Conservation (phyloP, 2,329 filamentous ascomycete species). For the Aureobasidium lini region DNA sequence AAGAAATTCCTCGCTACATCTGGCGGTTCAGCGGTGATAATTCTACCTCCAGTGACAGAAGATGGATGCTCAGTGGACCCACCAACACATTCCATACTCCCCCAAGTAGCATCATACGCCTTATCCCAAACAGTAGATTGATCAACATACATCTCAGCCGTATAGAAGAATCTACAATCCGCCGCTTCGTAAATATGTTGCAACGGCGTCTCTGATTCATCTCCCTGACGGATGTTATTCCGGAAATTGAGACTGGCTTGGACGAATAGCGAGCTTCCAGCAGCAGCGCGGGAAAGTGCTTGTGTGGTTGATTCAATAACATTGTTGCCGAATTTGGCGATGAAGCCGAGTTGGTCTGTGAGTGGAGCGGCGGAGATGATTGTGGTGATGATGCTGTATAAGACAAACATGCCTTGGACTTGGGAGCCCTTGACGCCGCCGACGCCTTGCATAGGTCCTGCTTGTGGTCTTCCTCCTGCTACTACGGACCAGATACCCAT, state of each 20-base stretch:
- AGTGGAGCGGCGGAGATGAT: conserved; percentile 18
- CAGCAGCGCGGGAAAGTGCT: background rate
- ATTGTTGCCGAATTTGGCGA: background rate
- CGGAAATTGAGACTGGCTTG: conserved; percentile 19
- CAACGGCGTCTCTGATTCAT: conserved; percentile 33
- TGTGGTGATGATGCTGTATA: background rate
- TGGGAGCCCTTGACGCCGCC: conserved; percentile 36
- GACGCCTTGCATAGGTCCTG: conserved; percentile 35
- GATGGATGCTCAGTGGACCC: conserved; percentile 19
- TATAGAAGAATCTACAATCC: conserved; percentile 47
- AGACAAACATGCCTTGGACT: conserved; percentile 1
- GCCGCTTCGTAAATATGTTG: conserved; percentile 43
- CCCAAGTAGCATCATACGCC: conserved; percentile 26
- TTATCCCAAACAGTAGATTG: conserved; percentile 41
- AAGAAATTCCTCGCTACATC: background rate
- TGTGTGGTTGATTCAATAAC: background rate
- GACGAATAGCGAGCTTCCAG: conserved; percentile 14
- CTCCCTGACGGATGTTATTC: conserved; percentile 23
- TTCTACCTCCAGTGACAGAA: background rate
- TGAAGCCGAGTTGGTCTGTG: background rate
- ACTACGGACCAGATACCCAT: conserved; percentile 32
- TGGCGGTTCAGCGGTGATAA: background rate
- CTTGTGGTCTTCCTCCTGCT: conserved; percentile 32
- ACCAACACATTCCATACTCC: conserved; percentile 17
- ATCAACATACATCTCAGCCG: conserved; percentile 40